Base-by-base conservation (phyloP, 139 green algal species). In the Chlamydomonas sphaeroides region DNA sequence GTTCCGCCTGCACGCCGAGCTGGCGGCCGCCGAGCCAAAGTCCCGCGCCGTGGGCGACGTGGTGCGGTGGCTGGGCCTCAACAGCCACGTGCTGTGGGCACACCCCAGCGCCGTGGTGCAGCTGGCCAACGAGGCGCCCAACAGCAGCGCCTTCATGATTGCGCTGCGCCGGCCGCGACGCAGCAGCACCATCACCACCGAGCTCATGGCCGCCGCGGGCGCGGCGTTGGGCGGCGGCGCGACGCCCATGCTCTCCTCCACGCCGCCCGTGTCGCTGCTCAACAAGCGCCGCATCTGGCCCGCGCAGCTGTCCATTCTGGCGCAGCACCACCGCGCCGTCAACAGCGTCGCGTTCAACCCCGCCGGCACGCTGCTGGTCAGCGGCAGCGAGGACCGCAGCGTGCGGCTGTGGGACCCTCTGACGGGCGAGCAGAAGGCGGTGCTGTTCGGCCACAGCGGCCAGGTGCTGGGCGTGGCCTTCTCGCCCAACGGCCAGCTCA, bases 321-420 rank as follows among this genome's bases (percentile, higher is more conserved):
- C 63, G 59, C 65, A 75, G 51, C 77, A 84, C 51, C 77, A 84
- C 65, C 48, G 77, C 32, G 77, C 65, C 15, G 77, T 84, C 35
- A 84, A 84, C 49, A 35, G 35, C 33, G 63, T 84, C 30, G 35
- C 53, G 8, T 85, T 85, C 67, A 85, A 73, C 79, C 79, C 79
- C n/a, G n/a, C 56, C 11, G 79, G 75, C 14, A 85, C 83, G 74
- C 83, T 88, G 76, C 83, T 88, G 26, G 83, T 56, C 3, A 53
- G n/a, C 3, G 75, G 74, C 32, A 67, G 48, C 26, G 75, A 85
- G 28, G 83, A 88, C 67, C 69, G 69, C n/a, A 81, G 61, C 26
- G 76, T 88, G 67, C 67, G 75, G 39, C 33, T 88, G 48, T 88
- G 83, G 83, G 83, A 88, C 59, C 65, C 70, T 28, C 74, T 75